Percentiles rank a stretch among this genome's conserved stretches.
phyloP scores from a whole-genome alignment of 371 early-diverging fungal species.

The Mortierella sp. region DNA sequence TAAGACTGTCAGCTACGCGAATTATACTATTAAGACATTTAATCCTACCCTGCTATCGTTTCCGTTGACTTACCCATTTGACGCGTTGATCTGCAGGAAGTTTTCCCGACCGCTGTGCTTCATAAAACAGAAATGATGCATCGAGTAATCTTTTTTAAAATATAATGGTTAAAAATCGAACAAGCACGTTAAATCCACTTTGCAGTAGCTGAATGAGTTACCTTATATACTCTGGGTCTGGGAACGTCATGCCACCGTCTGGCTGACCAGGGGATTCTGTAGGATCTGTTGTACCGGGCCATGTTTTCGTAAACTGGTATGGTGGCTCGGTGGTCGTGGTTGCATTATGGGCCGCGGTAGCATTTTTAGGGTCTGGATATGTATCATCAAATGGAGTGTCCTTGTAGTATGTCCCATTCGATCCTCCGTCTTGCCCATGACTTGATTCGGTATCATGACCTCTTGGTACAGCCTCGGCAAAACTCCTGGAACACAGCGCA shows the following conservation, averaged over 20 bases:
- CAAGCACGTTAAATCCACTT: no score
- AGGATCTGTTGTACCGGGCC: slow-evolving; percentile 3
- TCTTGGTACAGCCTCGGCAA: not conserved
- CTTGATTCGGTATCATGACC: no score
- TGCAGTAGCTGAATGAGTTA: not conserved
- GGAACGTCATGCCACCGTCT: slow-evolving; percentile 3
- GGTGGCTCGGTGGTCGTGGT: slow-evolving; percentile 1
- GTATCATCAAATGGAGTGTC: slow-evolving; percentile 17
- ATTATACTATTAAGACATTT: not conserved
- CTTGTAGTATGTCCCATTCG: not conserved
- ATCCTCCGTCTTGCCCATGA: not conserved
- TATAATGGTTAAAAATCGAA: no score
- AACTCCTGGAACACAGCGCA: not conserved
- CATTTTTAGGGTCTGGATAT: slow-evolving; percentile 8
- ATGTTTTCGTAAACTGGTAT: slow-evolving; percentile 13
- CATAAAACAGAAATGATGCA: slow-evolving; percentile 64
- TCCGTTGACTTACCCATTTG: slow-evolving; percentile 51
- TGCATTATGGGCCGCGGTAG: not conserved
- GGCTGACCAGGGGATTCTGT: not conserved
- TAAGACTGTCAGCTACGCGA: no score
- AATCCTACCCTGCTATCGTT: not conserved
- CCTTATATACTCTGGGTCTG: slow-evolving; percentile 36
- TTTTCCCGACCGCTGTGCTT: slow-evolving; percentile 68
- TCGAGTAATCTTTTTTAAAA: slow-evolving; percentile 44
- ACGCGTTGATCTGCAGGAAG: slow-evolving; percentile 63